Evolutionary conservation across 2,329 filamentous ascomycete genomes (phyloP).

Genomic region (Cytospora piceae): DNA sequence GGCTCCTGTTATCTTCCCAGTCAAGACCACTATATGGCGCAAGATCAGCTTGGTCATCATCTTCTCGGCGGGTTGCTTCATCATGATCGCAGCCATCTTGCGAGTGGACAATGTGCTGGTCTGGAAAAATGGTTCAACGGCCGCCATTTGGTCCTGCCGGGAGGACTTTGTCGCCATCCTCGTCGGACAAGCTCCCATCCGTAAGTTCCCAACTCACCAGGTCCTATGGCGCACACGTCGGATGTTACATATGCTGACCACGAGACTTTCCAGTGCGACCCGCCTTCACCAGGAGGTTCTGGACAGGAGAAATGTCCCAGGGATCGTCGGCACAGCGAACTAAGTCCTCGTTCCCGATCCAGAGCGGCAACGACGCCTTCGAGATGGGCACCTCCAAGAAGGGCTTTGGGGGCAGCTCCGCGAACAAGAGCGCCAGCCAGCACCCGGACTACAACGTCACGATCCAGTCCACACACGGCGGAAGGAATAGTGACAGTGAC

Average conservation of each 20-base stretch:
- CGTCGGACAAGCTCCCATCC: slow-evolving; percentile 43
- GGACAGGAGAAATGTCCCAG: slow-evolving; percentile 18
- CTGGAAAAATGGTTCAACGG: slow-evolving; percentile 8
- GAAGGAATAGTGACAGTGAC: slow-evolving; percentile 9
- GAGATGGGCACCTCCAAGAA: slow-evolving; percentile 16
- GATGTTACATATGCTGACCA: not conserved
- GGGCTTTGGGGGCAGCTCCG: not conserved
- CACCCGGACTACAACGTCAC: slow-evolving; percentile 13
- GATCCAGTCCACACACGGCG: slow-evolving; percentile 7
- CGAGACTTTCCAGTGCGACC: slow-evolving; percentile 5
- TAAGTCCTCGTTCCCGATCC: slow-evolving; percentile 13
- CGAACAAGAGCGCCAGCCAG: not conserved
- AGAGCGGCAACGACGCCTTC: slow-evolving; percentile 20
- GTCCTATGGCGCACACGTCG: too few species aligned
- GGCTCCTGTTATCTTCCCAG: slow-evolving; percentile 39
- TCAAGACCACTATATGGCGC: slow-evolving; percentile 37
- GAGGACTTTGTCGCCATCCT: slow-evolving; percentile 45
- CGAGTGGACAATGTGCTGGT: slow-evolving; percentile 38
- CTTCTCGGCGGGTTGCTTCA: slow-evolving; percentile 41
- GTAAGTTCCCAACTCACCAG: not conserved
- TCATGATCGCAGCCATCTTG: slow-evolving; percentile 39
- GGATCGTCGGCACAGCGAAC: not conserved
- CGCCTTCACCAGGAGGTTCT: slow-evolving; percentile 12
- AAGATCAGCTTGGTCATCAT: slow-evolving; percentile 40
- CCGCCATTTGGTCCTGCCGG: slow-evolving; percentile 44